Evolutionary conservation across 2,329 filamentous ascomycete species (phyloP), one percentile per base, ranked within the genome.

Genomic region (Cryoendolithus antarcticus): DNA sequence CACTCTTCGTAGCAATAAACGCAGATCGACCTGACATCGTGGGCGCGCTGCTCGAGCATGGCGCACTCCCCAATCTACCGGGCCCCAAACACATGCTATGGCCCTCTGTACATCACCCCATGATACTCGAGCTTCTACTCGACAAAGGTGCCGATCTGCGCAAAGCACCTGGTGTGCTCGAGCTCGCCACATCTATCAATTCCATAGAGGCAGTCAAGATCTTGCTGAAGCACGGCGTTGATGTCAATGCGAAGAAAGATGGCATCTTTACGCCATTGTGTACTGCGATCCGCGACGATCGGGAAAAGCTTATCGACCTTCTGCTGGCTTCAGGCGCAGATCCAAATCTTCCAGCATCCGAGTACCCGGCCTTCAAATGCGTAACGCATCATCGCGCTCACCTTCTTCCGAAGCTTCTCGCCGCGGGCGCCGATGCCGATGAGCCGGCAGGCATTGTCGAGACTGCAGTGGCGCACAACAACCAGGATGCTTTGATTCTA

Each of bases 281-380:
- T 60, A 75, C 77, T 0, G 68, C 77, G 0, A 82, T 82, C 45
- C 75, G 78, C 13, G 78, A 82, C 56, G 72, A 82, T 52, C 69
- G 72, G 35, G 54, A 62, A 13, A 74, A 80, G 9, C 74, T 82
- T 30, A 67, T 82, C 36, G 62, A 71, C 9, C 68, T 80, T 9
- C 66, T 82, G 60, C 65, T 73, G 24, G 60, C 61, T 32, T 63
- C 69, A 27, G 66, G 65, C 6, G 71, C 70, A 5, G 62, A 73
- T 45, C 65, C 71, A 10, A 71, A 74, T 43, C 52, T 67, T 12
- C 68, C 68, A 5, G 75, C 76, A 1, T 69, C 72, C 34, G 77
- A 82, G 51, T 80, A 77, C 49, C 78, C 78, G 0, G 64, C 70
- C 4, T 81, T 77, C 66, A 81, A 82, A 54, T 81, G 77, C 44